Base-by-base conservation (phyloP, 73 alveolate species). In the Tetrahymena elliotti region DNA sequence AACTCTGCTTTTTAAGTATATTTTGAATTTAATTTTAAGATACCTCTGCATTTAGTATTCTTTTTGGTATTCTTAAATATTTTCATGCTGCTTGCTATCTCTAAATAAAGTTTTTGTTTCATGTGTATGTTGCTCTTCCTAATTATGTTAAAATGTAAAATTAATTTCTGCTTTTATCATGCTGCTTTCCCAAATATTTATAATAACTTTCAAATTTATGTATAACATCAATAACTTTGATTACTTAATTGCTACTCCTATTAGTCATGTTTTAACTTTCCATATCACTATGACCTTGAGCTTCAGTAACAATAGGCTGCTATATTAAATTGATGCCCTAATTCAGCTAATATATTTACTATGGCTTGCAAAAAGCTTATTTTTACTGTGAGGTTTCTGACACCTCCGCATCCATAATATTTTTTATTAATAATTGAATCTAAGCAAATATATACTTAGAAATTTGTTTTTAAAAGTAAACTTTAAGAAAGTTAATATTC, bases 401-500 rank as follows among this genome's bases (percentile, higher is more conserved):
- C 88, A 68, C 88, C 88, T 68, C 88, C 88, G 88, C 88, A 68
- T 68, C 88, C 88, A 68, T 68, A 68, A 68, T 68, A 68, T 68
- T 68, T 68, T 68, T 31, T 68, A 27, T 68, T 27, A 68, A 68
- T 68, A 27, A n/a, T 68, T 68, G 34, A 68, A 6, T 68, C 88
- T 68, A 68, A 68, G 88, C 22, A 68, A 68, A 68, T 68, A 47
- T 10, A 27, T 36, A 31, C 88, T 68, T 68, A 27, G 88, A 68
- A 68, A 27, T 68, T 68, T 68, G 34, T 27, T 68, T 68, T 68
- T 47, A 47, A 47, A 47, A 47, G 82, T 47, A 47, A 47, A 47
- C 88, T 68, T 68, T 68, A 7, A 68, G n/a, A 68, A 27, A 68
- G 88, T 31, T 68, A 27, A 31, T 68, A 68, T 27, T 68, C 88